These are phyloP conservation scores for Tylopilus sp. DNA, from an alignment of 1,284 basidiomycete species.

Conservation along the genomic window DNA sequence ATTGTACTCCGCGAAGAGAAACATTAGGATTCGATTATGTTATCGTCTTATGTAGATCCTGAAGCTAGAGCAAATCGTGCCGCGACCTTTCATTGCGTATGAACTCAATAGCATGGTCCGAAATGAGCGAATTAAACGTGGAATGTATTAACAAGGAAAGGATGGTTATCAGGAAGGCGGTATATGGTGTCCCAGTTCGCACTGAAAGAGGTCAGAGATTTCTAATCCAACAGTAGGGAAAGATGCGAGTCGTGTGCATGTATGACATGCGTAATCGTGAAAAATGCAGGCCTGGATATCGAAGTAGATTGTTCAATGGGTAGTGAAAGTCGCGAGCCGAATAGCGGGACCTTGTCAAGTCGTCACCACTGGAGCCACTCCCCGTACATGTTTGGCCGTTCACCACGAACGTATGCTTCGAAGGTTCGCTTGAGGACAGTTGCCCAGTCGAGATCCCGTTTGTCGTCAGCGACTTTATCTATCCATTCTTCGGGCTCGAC, in stretches of 20 bases:
- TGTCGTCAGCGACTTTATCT: slow-evolving; percentile 46
- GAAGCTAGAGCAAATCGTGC: slow-evolving; percentile 14
- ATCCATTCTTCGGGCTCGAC: slow-evolving; percentile 36
- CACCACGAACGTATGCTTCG: slow-evolving; percentile 82
- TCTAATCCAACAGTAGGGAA: slow-evolving; percentile 34
- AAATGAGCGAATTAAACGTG: slow-evolving; percentile 15
- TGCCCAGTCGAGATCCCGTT: slow-evolving; percentile 83
- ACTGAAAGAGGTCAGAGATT: slow-evolving; percentile 23
- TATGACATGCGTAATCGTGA: slow-evolving; percentile 27
- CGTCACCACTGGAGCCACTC: slow-evolving; percentile 73
- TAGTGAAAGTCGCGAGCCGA: slow-evolving; percentile 8
- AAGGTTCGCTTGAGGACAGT: slow-evolving; percentile 90
- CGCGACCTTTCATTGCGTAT: slow-evolving; percentile 3
- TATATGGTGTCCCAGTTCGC: slow-evolving; percentile 30
- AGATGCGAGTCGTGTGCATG: slow-evolving; percentile 28
- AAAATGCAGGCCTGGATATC: slow-evolving; percentile 29
- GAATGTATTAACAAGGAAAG: slow-evolving; percentile 24
- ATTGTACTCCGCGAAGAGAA: background rate
- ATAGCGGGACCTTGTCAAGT: slow-evolving; percentile 1
- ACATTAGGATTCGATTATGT: slow-evolving; percentile 29
- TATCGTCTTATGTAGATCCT: slow-evolving; percentile 25
- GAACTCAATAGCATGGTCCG: slow-evolving; percentile 18
- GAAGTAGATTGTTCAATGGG: slow-evolving; percentile 29
- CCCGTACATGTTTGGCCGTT: slow-evolving; percentile 89
- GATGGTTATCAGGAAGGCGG: slow-evolving; percentile 28